These are phyloP conservation scores for Pascua guehoae DNA, from an alignment of 1,284 basidiomycete species.

Conservation along the genomic window DNA sequence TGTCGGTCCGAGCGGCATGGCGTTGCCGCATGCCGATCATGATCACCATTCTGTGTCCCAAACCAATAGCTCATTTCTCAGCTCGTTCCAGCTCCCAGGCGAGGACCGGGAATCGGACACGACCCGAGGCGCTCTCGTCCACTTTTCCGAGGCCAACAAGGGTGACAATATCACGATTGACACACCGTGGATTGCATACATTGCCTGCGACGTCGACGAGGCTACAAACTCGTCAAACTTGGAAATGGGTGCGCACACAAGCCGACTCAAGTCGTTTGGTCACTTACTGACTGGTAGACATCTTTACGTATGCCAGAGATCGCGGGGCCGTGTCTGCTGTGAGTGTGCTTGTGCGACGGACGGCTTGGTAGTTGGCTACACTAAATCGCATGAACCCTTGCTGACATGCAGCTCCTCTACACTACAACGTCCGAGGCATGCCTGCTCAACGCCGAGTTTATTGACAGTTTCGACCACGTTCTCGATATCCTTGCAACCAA, in stretches of 20 bases:
- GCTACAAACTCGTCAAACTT: neutral
- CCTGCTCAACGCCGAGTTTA: constrained; percentile 67
- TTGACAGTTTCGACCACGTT: constrained; percentile 62
- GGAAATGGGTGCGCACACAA: neutral
- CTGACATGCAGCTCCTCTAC: constrained; percentile 62
- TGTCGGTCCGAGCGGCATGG: no score
- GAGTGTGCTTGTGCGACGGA: constrained; percentile 32
- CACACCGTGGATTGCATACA: constrained; percentile 84
- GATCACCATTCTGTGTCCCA: neutral
- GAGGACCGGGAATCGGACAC: constrained; percentile 37
- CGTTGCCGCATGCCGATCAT: neutral
- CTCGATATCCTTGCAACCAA: constrained; percentile 68
- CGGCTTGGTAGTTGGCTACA: constrained; percentile 43
- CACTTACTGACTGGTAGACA: constrained; percentile 52
- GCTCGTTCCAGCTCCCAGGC: constrained; percentile 27
- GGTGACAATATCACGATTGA: constrained; percentile 54
- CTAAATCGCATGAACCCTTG: constrained; percentile 4
- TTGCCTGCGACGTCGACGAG: constrained; percentile 72
- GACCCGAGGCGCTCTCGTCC: constrained; percentile 67
- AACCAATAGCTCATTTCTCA: constrained; percentile 8
- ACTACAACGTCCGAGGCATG: constrained; percentile 67
- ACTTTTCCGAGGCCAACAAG: constrained; percentile 61
- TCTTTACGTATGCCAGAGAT: constrained; percentile 73
- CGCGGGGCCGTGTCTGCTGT: constrained; percentile 74
- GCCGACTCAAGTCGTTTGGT: neutral